phyloP scores from a whole-genome alignment of 371 early-diverging fungal genomes.

The Phascolomyces articulosus region DNA sequence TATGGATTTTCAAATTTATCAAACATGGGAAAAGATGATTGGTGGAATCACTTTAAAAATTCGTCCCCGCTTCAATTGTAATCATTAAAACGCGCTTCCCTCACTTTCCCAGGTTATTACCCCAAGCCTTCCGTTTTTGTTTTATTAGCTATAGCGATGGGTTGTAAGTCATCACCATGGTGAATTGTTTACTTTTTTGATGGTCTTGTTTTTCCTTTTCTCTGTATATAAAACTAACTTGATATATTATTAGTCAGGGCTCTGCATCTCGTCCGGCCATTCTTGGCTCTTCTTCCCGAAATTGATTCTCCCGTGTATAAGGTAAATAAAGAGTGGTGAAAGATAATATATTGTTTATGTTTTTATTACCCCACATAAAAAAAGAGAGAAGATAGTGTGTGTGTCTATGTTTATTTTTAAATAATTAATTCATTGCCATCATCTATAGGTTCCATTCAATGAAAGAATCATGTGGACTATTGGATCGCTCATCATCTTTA shows the following conservation, averaged over 20 bases:
- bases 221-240: no score
- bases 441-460: slow-evolving; percentile 86
- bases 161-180: background rate
- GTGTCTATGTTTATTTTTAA: no score
- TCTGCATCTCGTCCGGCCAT: slow-evolving; percentile 97
- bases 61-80: background rate
- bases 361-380: no score
- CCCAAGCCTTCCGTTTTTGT: background rate
- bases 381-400: no score
- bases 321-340: slow-evolving; percentile 50
- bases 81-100: background rate
- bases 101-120: background rate
- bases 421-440: no score
- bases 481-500: slow-evolving; percentile 96
- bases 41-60: no score
- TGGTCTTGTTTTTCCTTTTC: no score
- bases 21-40: no score
- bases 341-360: background rate
- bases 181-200: no score
- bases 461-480: slow-evolving; percentile 99
- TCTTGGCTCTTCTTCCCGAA: slow-evolving; percentile 98
- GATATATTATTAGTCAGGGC: slow-evolving; percentile 89
- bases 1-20: no score
- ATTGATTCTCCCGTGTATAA: slow-evolving; percentile 95
- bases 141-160: background rate